Base-by-base conservation (phyloP, 371 early-diverging fungal genomes). In the Lichtheimia ramosa region DNA sequence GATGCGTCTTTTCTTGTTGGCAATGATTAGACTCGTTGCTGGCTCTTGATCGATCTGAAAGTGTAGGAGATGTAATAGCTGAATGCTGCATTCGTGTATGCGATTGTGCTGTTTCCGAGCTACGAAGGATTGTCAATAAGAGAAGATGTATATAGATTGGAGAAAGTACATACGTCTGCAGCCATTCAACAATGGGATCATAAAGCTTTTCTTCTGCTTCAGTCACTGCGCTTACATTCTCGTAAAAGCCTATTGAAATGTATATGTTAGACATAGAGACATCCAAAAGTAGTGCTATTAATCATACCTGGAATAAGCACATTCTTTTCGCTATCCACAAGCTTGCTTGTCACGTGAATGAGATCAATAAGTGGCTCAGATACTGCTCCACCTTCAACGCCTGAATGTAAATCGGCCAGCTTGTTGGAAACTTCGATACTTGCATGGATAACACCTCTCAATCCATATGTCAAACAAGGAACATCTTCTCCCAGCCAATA, bases 361-460 rank as follows among this genome's bases (percentile, higher is more conserved):
- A 93, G 64, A 57, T 90, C 89, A 23, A 87, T 80, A 59, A 93
- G 65, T 15, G 93, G 93, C 52, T 93, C 92, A 10, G 82, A 85
- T 18, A 89, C 85, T 1, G 90, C 89, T n/a, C 93, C 93, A 53
- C 93, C 93, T 70, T 90, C 89, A 6, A 93, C 90, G 24, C 93
- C 93, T 16, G 93, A 89, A 70, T 93, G 93, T 13, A 90, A 71
- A 56, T 93, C 93, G 12, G 82, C 73, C 16, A 82, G 65, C 15
- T 81, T 66, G 59, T 86, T 83, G 57, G 72, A 75, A 15, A 82
- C 82, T 28, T 71, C 74, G 24, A 93, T 63, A 7, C 79, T 81
- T 5, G 92, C 88, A 53, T 88, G 87, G 43, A 93, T 88, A 0
- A 91, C 87, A 18, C 93, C 93, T 42, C 89, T 79, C 68, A 87